Conservation (phyloP, 2,329 filamentous ascomycete species). For the Ceratocystis variospora region DNA sequence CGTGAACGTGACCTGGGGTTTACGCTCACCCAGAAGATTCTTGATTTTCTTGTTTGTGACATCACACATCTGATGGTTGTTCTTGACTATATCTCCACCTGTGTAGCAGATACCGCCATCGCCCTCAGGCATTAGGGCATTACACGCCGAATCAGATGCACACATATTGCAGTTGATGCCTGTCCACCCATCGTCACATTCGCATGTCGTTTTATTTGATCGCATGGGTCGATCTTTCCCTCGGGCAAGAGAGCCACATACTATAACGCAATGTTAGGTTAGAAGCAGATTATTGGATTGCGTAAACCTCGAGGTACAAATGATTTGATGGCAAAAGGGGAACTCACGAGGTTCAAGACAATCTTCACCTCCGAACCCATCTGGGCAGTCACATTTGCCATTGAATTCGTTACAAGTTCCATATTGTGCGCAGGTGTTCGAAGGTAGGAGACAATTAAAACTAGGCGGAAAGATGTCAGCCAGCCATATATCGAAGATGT, state of each 20-base stretch:
- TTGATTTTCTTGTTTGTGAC: slow-evolving; percentile 94
- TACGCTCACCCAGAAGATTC: slow-evolving; percentile 67
- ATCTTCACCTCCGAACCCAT: slow-evolving; percentile 88
- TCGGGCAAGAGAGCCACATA: slow-evolving; percentile 77
- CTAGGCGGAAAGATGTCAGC: slow-evolving; percentile 33
- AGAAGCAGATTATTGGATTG: neutral
- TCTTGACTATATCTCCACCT: slow-evolving; percentile 75
- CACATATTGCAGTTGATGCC: slow-evolving; percentile 99
- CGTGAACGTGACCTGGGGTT: slow-evolving; percentile 87
- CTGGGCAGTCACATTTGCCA: slow-evolving; percentile 82
- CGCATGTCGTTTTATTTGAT: slow-evolving; percentile 49
- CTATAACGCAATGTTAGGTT: slow-evolving; percentile 26
- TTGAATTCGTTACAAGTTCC: slow-evolving; percentile 78
- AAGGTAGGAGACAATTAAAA: slow-evolving; percentile 95
- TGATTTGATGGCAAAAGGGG: neutral
- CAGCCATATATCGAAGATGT: neutral
- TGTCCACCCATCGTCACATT: slow-evolving; percentile 85
- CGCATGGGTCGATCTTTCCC: slow-evolving; percentile 67
- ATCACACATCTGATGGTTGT: slow-evolving; percentile 96
- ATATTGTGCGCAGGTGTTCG: slow-evolving; percentile 83
- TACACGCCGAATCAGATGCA: slow-evolving; percentile 66
- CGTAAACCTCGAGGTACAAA: neutral
- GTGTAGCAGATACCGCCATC: slow-evolving; percentile 84
- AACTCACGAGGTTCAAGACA: slow-evolving; percentile 64
- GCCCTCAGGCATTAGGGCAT: slow-evolving; percentile 70